Conservation (phyloP, 1,139 yeast species). For the Magnusiomyces paraingens region DNA sequence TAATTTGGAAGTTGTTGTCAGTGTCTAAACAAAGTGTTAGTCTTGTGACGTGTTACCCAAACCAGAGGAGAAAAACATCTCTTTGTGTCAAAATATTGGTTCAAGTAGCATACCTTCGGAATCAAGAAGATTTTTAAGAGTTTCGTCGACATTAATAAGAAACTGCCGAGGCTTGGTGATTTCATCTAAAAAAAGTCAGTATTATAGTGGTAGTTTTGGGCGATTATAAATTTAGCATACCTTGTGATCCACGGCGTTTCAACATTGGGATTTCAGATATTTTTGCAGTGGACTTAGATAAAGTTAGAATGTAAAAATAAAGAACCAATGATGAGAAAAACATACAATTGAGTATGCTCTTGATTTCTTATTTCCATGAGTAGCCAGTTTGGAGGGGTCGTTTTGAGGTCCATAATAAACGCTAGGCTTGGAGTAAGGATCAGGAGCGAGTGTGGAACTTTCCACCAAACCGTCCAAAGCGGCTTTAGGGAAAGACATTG, state of each 20-base stretch:
- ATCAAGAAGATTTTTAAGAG: slow-evolving; percentile 60
- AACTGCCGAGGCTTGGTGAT: slow-evolving; percentile 46
- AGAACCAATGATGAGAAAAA: not conserved
- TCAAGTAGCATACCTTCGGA: slow-evolving; percentile 41
- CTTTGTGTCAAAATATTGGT: not conserved
- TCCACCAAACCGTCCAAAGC: too few relatives aligned
- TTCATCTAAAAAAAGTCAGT: slow-evolving; percentile 41
- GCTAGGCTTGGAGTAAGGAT: slow-evolving; percentile 64
- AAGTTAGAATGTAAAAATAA: not conserved
- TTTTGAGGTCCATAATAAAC: slow-evolving; percentile 63
- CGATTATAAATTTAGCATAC: slow-evolving; percentile 17
- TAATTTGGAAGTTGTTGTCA: slow-evolving; percentile 77
- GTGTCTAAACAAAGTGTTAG: slow-evolving; percentile 45
- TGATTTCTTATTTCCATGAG: slow-evolving; percentile 22
- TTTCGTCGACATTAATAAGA: slow-evolving; percentile 69
- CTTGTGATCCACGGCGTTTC: slow-evolving; percentile 20
- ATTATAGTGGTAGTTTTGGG: not conserved
- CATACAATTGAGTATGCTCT: slow-evolving; percentile 26
- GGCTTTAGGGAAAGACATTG: too few relatives aligned
- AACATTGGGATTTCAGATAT: not conserved
- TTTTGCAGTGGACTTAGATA: slow-evolving; percentile 12
- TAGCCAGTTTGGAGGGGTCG: slow-evolving; percentile 42
- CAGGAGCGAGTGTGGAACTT: slow-evolving; percentile 22
- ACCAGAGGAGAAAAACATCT: not conserved
- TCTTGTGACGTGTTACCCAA: not conserved